These are phyloP conservation scores for Phytophthora boehmeriae DNA, from an alignment of 352 stramenopile genomes.

Conservation along the genomic window DNA sequence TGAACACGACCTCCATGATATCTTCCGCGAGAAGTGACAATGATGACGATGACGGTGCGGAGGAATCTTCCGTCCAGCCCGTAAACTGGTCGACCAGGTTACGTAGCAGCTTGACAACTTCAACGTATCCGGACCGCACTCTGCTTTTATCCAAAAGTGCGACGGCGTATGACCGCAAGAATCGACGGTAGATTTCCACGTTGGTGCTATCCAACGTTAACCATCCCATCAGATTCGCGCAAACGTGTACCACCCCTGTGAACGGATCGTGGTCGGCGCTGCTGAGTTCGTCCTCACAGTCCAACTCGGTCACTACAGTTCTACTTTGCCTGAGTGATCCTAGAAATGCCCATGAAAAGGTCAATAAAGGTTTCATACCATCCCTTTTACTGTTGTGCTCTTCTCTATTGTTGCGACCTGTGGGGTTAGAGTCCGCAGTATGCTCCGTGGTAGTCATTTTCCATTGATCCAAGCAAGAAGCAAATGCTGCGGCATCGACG, in stretches of 20 bases:
- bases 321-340: conserved; percentile 7
- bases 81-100: conserved; percentile 33
- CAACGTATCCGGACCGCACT: conserved; percentile 35
- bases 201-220: conserved; percentile 37
- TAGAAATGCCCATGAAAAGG: conserved; percentile 37
- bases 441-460: conserved; percentile 31
- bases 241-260: conserved; percentile 25
- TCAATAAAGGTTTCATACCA: background rate
- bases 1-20: conserved; percentile 43
- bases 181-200: conserved; percentile 27
- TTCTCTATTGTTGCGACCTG: background rate
- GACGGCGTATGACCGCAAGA: conserved; percentile 25
- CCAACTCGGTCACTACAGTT: background rate
- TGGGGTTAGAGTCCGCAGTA: conserved; percentile 8
- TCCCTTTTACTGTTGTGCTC: background rate
- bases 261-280: conserved; percentile 12
- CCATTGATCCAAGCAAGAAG: conserved; percentile 31
- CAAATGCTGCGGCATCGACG: conserved; percentile 37
- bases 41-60: conserved; percentile 12
- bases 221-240: conserved; percentile 33
- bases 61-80: conserved; percentile 10
- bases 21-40: conserved; percentile 36
- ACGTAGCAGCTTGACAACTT: conserved; percentile 31
- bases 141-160: conserved; percentile 39
- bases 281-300: background rate